Conservation (phyloP, 2,329 filamentous ascomycete genomes). For the Hypoxylon sp. region DNA sequence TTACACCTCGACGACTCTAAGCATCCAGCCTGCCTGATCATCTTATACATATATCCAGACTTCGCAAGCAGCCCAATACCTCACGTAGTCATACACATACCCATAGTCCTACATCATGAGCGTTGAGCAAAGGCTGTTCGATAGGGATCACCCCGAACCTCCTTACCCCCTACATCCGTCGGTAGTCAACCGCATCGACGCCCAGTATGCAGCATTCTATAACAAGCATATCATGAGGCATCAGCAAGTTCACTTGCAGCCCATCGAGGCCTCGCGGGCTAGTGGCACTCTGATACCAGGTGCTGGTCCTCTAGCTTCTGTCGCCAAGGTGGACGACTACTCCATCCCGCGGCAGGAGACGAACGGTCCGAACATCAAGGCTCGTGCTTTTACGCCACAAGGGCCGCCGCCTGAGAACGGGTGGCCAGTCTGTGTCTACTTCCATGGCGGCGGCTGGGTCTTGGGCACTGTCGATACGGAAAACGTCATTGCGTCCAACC, state of each 20-base stretch:
- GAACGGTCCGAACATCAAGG: slow-evolving; percentile 55
- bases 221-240: slow-evolving; percentile 58
- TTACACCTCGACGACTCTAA: neutral
- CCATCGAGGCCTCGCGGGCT: slow-evolving; percentile 58
- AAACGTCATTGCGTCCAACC: slow-evolving; percentile 63
- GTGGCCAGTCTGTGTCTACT: slow-evolving; percentile 65
- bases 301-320: slow-evolving; percentile 56
- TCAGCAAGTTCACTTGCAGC: slow-evolving; percentile 63
- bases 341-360: slow-evolving; percentile 53
- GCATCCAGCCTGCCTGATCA: neutral
- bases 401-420: slow-evolving; percentile 53
- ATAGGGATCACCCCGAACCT: slow-evolving; percentile 25
- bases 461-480: slow-evolving; percentile 65
- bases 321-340: slow-evolving; percentile 56
- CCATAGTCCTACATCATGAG: slow-evolving; percentile 19
- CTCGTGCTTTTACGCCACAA: slow-evolving; percentile 60
- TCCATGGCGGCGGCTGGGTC: slow-evolving; percentile 67
- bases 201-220: slow-evolving; percentile 62
- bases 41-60: neutral
- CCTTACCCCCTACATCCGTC: slow-evolving; percentile 58
- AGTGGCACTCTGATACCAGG: slow-evolving; percentile 62
- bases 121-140: slow-evolving; percentile 18
- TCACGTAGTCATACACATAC: neutral
- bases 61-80: neutral
- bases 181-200: slow-evolving; percentile 54